These are phyloP conservation scores for Fusarium avenaceum DNA, from an alignment of 2,329 filamentous ascomycete genomes.

Conservation along the genomic window DNA sequence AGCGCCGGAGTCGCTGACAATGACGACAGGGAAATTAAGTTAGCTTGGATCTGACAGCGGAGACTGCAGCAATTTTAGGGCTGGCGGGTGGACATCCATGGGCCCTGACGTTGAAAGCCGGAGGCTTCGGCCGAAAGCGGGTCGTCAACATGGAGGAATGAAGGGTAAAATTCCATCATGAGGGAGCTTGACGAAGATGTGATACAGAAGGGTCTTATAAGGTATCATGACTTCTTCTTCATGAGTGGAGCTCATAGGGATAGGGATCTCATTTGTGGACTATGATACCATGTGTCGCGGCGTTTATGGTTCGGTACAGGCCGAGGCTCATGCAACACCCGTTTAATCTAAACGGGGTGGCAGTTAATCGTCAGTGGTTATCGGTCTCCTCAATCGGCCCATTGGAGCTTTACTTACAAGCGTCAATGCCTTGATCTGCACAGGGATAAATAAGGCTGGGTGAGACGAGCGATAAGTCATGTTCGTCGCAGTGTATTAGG, in stretches of 20 bases:
- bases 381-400: not conserved
- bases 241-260: not conserved
- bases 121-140: conserved; percentile 34
- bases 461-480: not conserved
- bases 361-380: not conserved
- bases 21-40: conserved; percentile 29
- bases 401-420: not conserved
- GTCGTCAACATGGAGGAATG: not conserved
- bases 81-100: conserved; percentile 19
- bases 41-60: conserved; percentile 34
- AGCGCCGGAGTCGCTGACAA: conserved; percentile 43
- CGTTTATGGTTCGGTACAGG: conserved; percentile 23
- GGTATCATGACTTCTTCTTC: not conserved
- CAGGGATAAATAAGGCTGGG: not conserved
- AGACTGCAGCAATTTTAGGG: conserved; percentile 28
- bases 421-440: not conserved
- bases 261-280: conserved; percentile 1
- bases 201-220: too few species aligned
- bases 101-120: conserved; percentile 11
- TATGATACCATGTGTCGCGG: not conserved
- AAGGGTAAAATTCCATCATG: not conserved
- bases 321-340: conserved; percentile 25
- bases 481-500: not conserved
- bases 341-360: conserved; percentile 12
- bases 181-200: not conserved